Conservation (phyloP, 106 monocot genomes). For the Iris macrosiphon region DNA sequence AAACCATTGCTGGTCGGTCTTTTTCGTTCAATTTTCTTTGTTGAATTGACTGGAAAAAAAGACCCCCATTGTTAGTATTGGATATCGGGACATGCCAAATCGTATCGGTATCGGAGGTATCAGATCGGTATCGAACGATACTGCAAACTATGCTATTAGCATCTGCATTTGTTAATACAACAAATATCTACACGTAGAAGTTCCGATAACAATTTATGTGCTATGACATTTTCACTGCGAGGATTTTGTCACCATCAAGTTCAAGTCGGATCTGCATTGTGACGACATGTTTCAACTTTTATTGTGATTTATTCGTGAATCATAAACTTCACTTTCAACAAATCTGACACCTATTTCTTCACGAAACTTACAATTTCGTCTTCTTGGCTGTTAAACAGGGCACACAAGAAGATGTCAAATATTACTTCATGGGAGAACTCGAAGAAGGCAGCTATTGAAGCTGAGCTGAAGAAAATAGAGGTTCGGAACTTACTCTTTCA, state of each 20-base stretch:
- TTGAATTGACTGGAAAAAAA: too few species aligned
- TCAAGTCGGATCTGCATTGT: too few species aligned
- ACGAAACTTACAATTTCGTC: not conserved
- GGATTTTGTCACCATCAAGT: too few species aligned
- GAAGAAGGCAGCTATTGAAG: conserved; percentile 52
- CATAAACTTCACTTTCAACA: not conserved
- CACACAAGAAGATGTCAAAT: conserved; percentile 37
- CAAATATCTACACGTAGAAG: not conserved
- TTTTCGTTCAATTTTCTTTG: too few species aligned
- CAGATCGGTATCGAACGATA: too few species aligned
- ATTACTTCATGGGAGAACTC: conserved; percentile 69
- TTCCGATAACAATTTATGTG: not conserved
- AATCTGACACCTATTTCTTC: not conserved
- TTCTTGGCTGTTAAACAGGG: conserved; percentile 22
- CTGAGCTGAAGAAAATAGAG: conserved; percentile 51
- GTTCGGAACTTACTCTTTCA: conserved; percentile 7
- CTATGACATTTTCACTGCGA: too few species aligned
- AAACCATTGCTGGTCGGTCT: too few species aligned
- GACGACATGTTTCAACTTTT: too few species aligned
- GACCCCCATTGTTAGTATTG: too few species aligned
- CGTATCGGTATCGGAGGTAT: too few species aligned
- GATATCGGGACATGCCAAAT: too few species aligned
- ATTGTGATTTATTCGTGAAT: not conserved
- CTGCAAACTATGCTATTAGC: too few species aligned
- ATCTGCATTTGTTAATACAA: not conserved